Conservation (phyloP, 345 rosid species). For the Syzygium oleosum region DNA sequence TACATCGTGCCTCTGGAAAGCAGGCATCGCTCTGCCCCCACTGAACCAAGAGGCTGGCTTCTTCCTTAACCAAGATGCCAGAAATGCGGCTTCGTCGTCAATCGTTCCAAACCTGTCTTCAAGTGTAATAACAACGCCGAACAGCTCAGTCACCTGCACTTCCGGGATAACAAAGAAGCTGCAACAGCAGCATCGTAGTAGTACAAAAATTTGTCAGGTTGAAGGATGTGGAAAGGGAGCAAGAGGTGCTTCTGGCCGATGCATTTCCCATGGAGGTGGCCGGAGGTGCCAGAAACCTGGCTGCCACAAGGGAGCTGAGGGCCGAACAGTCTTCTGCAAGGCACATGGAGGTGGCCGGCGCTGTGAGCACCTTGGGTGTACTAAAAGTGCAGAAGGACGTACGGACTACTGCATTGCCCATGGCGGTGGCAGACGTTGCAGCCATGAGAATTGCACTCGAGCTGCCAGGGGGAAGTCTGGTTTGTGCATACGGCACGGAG, state of each 20-base stretch:
- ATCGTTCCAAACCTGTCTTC: slow-evolving; percentile 53
- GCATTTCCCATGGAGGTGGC: slow-evolving; percentile 99
- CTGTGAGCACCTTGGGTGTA: slow-evolving; percentile 92
- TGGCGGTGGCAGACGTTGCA: slow-evolving; percentile 95
- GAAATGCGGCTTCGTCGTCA: slow-evolving; percentile 18
- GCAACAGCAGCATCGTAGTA: slow-evolving; percentile 44
- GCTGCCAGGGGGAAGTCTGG: slow-evolving; percentile 99
- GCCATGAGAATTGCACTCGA: slow-evolving; percentile 66
- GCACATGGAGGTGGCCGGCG: slow-evolving; percentile 99
- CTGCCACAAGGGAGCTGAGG: slow-evolving; percentile 98
- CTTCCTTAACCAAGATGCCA: slow-evolving; percentile 34
- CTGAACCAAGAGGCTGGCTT: slow-evolving; percentile 29
- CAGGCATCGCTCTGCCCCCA: slow-evolving; percentile 27
- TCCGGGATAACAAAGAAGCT: slow-evolving; percentile 68
- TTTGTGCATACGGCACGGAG: slow-evolving; percentile 90
- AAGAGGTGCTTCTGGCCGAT: slow-evolving; percentile 97
- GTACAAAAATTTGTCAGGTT: slow-evolving; percentile 69
- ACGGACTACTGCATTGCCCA: slow-evolving; percentile 97
- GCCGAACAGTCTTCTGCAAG: slow-evolving; percentile 98
- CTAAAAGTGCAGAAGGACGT: slow-evolving; percentile 98
- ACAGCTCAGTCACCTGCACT: slow-evolving; percentile 81
- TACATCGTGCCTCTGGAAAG: slow-evolving; percentile 27
- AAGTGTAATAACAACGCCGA: slow-evolving; percentile 39
- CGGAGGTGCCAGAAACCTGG: slow-evolving; percentile 88
- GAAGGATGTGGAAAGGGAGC: slow-evolving; percentile 99